A percentile compares a stretch with the other conserved stretches of the same genome.
These are phyloP conservation scores for Tulasnella sp. DNA, from an alignment of 768 basidiomycete genomes.

Conservation along the genomic window DNA sequence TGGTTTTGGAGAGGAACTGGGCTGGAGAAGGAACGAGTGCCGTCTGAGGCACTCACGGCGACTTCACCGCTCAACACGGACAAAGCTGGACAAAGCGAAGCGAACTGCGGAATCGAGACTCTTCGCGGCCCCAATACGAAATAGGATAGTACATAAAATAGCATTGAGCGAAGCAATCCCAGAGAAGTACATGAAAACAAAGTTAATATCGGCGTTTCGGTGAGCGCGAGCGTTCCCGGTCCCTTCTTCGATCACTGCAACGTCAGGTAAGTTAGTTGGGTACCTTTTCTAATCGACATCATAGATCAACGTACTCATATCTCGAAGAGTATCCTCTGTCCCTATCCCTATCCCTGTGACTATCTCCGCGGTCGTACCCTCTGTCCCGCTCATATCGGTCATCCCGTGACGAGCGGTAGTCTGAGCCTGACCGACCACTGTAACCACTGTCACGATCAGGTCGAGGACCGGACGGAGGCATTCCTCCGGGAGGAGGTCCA, in stretches of 20 bases:
- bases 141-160: background rate
- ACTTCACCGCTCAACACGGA: background rate
- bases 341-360: conserved; percentile 6
- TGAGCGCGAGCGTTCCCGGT: conserved; percentile 17
- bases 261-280: background rate
- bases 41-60: background rate
- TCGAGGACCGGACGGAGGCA: conserved; percentile 15
- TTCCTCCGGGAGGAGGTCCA: conserved; percentile 9
- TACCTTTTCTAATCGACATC: background rate
- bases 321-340: conserved; percentile 15
- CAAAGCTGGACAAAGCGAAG: background rate
- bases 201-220: conserved; percentile 6
- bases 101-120: background rate
- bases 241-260: conserved; percentile 10
- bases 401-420: conserved; percentile 17
- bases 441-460: conserved; percentile 19
- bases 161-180: background rate
- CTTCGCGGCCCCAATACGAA: background rate
- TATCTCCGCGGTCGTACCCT: conserved; percentile 8
- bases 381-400: conserved; percentile 17
- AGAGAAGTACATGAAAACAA: background rate
- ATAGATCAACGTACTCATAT: conserved; percentile 11
- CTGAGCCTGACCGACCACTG: background rate
- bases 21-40: background rate
- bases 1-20: background rate